A percentile compares a stretch with the other conserved stretches of the same genome.
Evolutionary conservation across 805 yeast species (phyloP).

Genomic region (Scheffersomyces coipomensis): DNA sequence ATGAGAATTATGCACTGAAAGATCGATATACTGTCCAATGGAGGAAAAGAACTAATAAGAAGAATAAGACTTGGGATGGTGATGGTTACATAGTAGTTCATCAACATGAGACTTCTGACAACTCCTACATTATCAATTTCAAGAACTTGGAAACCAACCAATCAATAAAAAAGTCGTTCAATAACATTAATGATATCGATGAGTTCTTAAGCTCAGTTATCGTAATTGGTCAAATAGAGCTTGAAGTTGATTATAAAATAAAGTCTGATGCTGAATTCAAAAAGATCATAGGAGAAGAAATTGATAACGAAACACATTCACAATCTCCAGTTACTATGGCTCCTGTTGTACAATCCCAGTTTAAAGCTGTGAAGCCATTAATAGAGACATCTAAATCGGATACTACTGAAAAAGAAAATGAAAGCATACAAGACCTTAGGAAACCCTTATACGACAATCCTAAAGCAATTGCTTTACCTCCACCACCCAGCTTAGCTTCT

Average conservation of each 20-base stretch:
- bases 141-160: constrained; percentile 21
- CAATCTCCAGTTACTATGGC: neutral
- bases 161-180: constrained; percentile 15
- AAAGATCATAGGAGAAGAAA: neutral
- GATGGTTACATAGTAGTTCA: constrained; percentile 61
- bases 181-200: constrained; percentile 3
- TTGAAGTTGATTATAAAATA: constrained; percentile 55
- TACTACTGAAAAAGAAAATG: too few relatives aligned
- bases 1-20: too few relatives aligned
- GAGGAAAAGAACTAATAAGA: constrained; percentile 70
- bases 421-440: neutral
- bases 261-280: neutral
- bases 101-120: constrained; percentile 8
- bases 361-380: constrained; percentile 1
- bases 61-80: constrained; percentile 93
- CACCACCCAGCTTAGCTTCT: constrained; percentile 1
- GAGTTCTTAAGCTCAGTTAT: constrained; percentile 24
- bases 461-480: constrained; percentile 5
- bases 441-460: constrained; percentile 3
- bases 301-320: neutral
- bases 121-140: constrained; percentile 20
- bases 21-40: constrained; percentile 46
- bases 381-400: neutral
- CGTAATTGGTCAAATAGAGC: constrained; percentile 57
- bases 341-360: neutral